These are phyloP conservation scores for Crataegus laevigata DNA, from an alignment of 306 rosid genomes.

Conservation along the genomic window DNA sequence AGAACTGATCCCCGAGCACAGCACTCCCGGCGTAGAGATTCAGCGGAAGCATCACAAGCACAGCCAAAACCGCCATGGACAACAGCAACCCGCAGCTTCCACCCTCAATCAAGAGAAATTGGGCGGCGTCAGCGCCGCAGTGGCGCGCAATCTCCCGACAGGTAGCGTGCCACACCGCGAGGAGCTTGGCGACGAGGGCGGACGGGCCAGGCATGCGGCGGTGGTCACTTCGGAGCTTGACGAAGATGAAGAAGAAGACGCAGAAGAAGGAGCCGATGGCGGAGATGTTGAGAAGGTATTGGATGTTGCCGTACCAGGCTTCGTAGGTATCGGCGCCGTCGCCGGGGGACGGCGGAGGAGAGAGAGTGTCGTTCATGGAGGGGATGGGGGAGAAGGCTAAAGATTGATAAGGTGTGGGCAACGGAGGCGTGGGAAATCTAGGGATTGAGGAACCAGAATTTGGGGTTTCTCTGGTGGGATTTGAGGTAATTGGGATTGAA, in stretches of 20 bases:
- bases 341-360: slow-evolving; percentile 52
- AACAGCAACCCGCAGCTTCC: slow-evolving; percentile 76
- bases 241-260: slow-evolving; percentile 64
- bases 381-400: slow-evolving; percentile 1
- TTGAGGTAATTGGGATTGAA: slow-evolving; percentile 4
- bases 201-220: slow-evolving; percentile 86
- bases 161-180: slow-evolving; percentile 92
- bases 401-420: neutral
- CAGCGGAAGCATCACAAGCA: slow-evolving; percentile 58
- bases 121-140: slow-evolving; percentile 96
- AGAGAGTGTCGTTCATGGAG: slow-evolving; percentile 24
- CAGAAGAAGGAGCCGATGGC: slow-evolving; percentile 75
- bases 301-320: slow-evolving; percentile 87
- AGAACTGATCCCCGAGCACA: slow-evolving; percentile 58
- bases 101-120: slow-evolving; percentile 82
- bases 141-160: slow-evolving; percentile 79
- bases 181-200: slow-evolving; percentile 65
- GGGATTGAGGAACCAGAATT: slow-evolving; percentile 22
- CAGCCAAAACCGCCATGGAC: slow-evolving; percentile 39
- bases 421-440: slow-evolving; percentile 8
- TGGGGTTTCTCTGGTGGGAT: slow-evolving; percentile 6
- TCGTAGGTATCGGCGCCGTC: slow-evolving; percentile 27
- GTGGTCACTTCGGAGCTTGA: slow-evolving; percentile 96
- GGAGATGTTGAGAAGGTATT: slow-evolving; percentile 82
- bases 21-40: slow-evolving; percentile 69